Evolutionary conservation across 495 filamentous ascomycete species (phyloP).

Genomic region (Chlorociboria aeruginascens): DNA sequence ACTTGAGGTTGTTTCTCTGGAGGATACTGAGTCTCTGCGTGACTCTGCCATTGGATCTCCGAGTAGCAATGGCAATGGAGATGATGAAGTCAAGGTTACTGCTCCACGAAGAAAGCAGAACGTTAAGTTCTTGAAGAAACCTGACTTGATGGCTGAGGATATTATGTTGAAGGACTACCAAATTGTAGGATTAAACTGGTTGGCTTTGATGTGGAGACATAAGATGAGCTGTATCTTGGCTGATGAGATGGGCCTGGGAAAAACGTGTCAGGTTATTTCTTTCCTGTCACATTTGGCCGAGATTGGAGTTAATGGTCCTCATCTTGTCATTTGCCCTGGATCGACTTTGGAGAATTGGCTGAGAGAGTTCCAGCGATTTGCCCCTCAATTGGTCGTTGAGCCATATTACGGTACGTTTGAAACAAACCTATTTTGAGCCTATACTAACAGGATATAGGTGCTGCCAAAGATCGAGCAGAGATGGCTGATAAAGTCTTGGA

Average conservation of each 20-base stretch:
- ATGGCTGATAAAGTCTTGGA: slow-evolving; percentile 56
- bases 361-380: slow-evolving; percentile 79
- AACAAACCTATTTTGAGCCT: not conserved
- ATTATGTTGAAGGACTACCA: slow-evolving; percentile 83
- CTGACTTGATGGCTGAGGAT: slow-evolving; percentile 56
- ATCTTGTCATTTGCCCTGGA: slow-evolving; percentile 79
- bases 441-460: slow-evolving; percentile 16
- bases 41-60: slow-evolving; percentile 73
- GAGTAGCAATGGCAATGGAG: slow-evolving; percentile 41
- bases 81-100: slow-evolving; percentile 23
- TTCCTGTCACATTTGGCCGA: slow-evolving; percentile 77
- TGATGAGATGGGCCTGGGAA: slow-evolving; percentile 96
- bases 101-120: slow-evolving; percentile 21
- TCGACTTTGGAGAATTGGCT: slow-evolving; percentile 95
- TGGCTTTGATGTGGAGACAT: slow-evolving; percentile 65
- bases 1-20: slow-evolving; percentile 52
- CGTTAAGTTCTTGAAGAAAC: slow-evolving; percentile 50
- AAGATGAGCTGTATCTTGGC: slow-evolving; percentile 79
- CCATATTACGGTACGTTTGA: slow-evolving; percentile 58
- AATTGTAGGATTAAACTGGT: slow-evolving; percentile 89
- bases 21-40: slow-evolving; percentile 24
- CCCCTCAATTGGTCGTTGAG: slow-evolving; percentile 58
- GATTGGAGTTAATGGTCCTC: slow-evolving; percentile 55
- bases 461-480: slow-evolving; percentile 46
- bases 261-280: slow-evolving; percentile 92